Evolutionary conservation across 345 rosid species (phyloP), one percentile per base, ranked within the genome.

Genomic region (Sisymbrium irio): DNA sequence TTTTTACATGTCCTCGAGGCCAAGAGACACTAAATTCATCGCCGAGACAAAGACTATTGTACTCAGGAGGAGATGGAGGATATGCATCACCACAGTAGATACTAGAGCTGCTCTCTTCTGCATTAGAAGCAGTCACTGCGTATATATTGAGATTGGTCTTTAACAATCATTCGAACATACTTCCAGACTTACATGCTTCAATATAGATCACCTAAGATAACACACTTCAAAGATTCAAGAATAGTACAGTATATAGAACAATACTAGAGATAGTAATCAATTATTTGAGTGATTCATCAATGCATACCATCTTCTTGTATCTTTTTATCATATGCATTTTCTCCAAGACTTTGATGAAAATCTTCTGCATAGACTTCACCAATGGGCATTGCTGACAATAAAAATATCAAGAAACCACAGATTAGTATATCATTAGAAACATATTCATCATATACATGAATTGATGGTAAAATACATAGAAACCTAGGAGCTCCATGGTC

Each of bases 1-100:
- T n/a, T n/a, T n/a, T n/a, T n/a, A n/a, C n/a, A n/a, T 80, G 81
- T 90, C 94, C 72, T 90, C 97, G 81, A 88, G 64, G n/a, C 97
- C 97, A 90, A 59, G 97, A 80, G 69, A 88, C 51, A 71, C 97
- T 90, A 60, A 86, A 90, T 20, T 73, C 5, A 30, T 90, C 97
- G 15, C 94, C 97, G 30, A 90, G 81, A 71, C 97, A 90, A 63
- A 80, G 68, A 8, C 3, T 18, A 4, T 10, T 14, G 36, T 66
- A 84, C 12, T 77, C 71, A 7, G 74, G 5, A 36, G 81, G 60
- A 8, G 82, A 18, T 33, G 32, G 0, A 61, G 85, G 78, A 59
- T 62, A 51, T n/a, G 4, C 9, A 5, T 1, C 37, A 77, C 3
- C 77, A 68, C 94, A 88, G 41, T 88, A 90, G n/a, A 49, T 17